These are phyloP conservation scores for Chenopodium suecicum DNA, from an alignment of 148 eudicot species.

Conservation along the genomic window DNA sequence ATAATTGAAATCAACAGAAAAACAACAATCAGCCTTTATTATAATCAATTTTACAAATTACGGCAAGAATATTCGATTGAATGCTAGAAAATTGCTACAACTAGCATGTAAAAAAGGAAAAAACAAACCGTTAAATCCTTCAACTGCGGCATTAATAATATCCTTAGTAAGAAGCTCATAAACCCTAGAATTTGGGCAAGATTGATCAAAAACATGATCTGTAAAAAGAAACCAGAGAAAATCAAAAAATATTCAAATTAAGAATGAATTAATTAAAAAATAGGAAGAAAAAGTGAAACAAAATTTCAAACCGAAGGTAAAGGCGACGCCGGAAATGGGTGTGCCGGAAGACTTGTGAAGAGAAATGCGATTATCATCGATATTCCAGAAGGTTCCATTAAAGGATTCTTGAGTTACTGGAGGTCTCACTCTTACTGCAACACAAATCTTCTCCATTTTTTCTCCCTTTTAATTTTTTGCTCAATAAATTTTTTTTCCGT, in stretches of 20 bases:
- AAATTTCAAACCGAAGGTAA: constrained; percentile 55
- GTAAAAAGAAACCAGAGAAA: constrained; percentile 17
- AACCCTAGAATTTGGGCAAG: constrained; percentile 77
- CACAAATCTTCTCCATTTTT: constrained; percentile 92
- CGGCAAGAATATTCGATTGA: too few relatives aligned
- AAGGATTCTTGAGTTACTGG: constrained; percentile 29
- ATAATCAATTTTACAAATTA: too few relatives aligned
- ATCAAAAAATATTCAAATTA: not conserved
- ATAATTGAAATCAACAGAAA: not conserved
- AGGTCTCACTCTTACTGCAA: constrained; percentile 90
- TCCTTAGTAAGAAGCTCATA: constrained; percentile 90
- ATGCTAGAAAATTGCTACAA: too few relatives aligned
- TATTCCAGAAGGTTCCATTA: constrained; percentile 62
- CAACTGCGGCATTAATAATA: constrained; percentile 73
- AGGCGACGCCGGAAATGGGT: constrained; percentile 68
- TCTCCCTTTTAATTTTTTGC: not conserved
- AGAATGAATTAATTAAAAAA: not conserved
- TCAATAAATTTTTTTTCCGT: too few relatives aligned
- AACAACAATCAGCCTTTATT: too few relatives aligned
- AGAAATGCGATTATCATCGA: constrained; percentile 70
- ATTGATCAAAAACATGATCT: constrained; percentile 94
- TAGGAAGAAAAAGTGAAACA: not conserved
- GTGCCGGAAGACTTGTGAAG: constrained; percentile 71
- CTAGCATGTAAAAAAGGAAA: too few relatives aligned
- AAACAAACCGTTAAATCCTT: constrained; percentile 81